Percentiles rank a stretch among this genome's conserved stretches.
phyloP scores from a whole-genome alignment of 441 rosid genomes.

The Adansonia madagascariensis region DNA sequence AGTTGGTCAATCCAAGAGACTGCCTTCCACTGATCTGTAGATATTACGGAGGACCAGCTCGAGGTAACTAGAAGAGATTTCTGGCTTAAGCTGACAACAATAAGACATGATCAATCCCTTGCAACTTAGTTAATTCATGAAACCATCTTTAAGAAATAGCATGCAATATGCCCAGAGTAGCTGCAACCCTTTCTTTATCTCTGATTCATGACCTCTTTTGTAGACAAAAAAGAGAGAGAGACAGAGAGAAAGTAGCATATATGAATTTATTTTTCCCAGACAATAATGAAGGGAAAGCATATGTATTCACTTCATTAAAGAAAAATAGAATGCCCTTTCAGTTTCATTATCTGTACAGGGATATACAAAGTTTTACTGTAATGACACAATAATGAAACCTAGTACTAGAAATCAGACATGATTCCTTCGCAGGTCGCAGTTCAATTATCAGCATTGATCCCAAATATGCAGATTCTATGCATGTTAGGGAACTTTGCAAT shows the following conservation, averaged over 20 bases:
- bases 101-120: too few species aligned
- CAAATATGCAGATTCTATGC: constrained; percentile 97
- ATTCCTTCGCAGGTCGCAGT: constrained; percentile 3
- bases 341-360: constrained; percentile 45
- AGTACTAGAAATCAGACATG: neutral
- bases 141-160: too few species aligned
- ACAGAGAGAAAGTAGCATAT: neutral
- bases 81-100: neutral
- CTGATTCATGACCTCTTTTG: too few species aligned
- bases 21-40: neutral
- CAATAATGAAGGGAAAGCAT: constrained; percentile 16
- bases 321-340: constrained; percentile 32
- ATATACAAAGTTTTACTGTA: constrained; percentile 28
- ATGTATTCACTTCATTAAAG: constrained; percentile 25
- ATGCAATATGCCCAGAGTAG: too few species aligned
- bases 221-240: too few species aligned
- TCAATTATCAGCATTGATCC: constrained; percentile 76
- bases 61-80: neutral
- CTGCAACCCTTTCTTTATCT: too few species aligned
- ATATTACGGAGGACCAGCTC: neutral
- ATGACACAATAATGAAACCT: constrained; percentile 31
- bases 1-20: neutral
- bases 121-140: too few species aligned
- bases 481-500: constrained; percentile 95
- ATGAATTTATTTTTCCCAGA: neutral